Evolutionary conservation across 306 rosid species (phyloP).

Genomic region (Sophora flavescens): DNA sequence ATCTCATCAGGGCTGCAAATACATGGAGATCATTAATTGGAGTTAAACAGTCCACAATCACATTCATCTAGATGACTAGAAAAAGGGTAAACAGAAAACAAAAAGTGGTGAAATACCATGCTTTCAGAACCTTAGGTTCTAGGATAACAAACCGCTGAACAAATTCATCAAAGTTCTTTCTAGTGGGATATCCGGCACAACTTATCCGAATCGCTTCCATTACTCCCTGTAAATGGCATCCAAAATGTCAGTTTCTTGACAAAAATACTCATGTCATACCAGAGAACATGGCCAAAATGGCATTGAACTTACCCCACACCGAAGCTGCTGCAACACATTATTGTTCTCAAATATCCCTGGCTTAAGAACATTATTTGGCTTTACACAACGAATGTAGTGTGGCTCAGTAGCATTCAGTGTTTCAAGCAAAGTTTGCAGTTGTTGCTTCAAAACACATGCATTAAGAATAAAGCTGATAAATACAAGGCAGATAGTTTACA

Average conservation of each 20-base stretch:
- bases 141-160: constrained; percentile 73
- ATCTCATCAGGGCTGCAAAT: constrained; percentile 72
- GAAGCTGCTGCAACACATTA: constrained; percentile 86
- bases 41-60: constrained; percentile 19
- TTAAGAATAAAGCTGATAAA: constrained; percentile 34
- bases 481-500: constrained; percentile 18
- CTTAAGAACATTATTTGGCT: constrained; percentile 92
- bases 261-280: constrained; percentile 27
- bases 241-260: too few relatives aligned
- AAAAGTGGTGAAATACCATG: constrained; percentile 64
- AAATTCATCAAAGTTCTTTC: constrained; percentile 87
- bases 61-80: constrained; percentile 18
- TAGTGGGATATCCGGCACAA: constrained; percentile 95
- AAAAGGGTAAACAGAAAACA: background rate
- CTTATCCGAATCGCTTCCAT: constrained; percentile 99
- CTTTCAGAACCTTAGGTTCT: constrained; percentile 66
- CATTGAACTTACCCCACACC: constrained; percentile 80
- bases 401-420: constrained; percentile 93
- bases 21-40: constrained; percentile 26
- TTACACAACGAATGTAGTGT: constrained; percentile 92
- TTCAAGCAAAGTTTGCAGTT: constrained; percentile 95
- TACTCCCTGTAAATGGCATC: constrained; percentile 71
- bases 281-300: constrained; percentile 35
- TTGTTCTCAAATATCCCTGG: constrained; percentile 87
- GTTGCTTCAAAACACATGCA: constrained; percentile 63